Base-by-base conservation (phyloP, 495 filamentous ascomycete genomes). In the Halenospora varia region DNA sequence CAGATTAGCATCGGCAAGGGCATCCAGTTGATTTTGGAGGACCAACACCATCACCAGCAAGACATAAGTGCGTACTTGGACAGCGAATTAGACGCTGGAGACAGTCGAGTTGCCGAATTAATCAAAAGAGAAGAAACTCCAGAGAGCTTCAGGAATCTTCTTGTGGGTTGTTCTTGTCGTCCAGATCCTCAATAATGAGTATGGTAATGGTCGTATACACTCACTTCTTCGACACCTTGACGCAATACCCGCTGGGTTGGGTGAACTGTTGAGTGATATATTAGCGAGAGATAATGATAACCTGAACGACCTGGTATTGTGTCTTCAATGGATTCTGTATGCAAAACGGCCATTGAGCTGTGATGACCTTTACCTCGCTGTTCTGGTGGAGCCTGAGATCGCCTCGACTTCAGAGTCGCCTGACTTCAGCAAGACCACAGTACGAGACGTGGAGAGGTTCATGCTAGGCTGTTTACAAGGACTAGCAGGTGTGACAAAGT, bases 251-350 rank as follows among this genome's bases (percentile, higher is more conserved):
- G n/a, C 15, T n/a, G 63, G 64, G 6, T 55, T 74, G 10, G 49
- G 62, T 10, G 20, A 44, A 1, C 53, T 75, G 2, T 74, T 73
- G 53, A 24, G 25, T 15, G 53, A 68, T 3, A 51, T 71, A 8
- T 13, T 53, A 35, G n/a, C 35, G 17, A 15, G 23, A 25, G 17
- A 57, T 24, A 39, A 9, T 17, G 10, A 48, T 2, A 48, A 53
- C 24, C 17, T 19, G 20, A 45, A 61, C 1, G 45, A 56, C 18
- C 22, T 65, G n/a, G 13, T 63, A 2, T 51, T 53, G n/a, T 62
- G 74, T 10, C 54, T 72, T 10, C 65, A 70, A 49, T 75, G 70
- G 71, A 53, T 73, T 10, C 66, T 53, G 25, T 69, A 66, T 53
- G 66, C 68, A 15, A 42, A 8, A 3, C 52, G 59, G 20, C 68